A percentile compares a stretch with the other conserved stretches of the same genome.
Evolutionary conservation across 176 grass and related monocot genomes (phyloP).

Genomic region (Raddia distichophylla): DNA sequence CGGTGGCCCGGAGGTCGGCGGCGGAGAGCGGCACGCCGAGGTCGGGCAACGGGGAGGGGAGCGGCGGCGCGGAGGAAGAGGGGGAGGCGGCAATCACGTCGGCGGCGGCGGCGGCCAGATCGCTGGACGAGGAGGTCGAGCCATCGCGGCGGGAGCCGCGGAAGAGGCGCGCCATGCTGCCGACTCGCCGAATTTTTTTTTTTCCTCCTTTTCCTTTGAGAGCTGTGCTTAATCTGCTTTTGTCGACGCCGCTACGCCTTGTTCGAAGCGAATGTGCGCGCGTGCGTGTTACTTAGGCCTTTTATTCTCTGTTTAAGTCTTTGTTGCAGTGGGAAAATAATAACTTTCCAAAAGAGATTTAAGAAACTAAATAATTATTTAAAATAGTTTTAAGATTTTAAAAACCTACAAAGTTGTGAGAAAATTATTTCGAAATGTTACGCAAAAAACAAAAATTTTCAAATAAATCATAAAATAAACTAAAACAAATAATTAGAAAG

Average conservation of each 20-base stretch:
- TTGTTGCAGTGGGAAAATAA: too few relatives aligned
- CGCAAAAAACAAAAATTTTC: too few relatives aligned
- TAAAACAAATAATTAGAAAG: too few relatives aligned
- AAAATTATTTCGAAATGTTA: too few relatives aligned
- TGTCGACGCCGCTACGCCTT: background rate
- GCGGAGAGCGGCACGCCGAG: constrained; percentile 62
- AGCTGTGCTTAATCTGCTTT: background rate
- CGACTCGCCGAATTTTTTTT: background rate
- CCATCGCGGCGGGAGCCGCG: constrained; percentile 23
- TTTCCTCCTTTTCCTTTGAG: background rate
- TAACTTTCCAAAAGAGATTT: too few relatives aligned
- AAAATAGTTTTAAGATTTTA: too few relatives aligned
- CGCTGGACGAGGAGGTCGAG: constrained; percentile 1
- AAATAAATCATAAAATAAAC: too few relatives aligned
- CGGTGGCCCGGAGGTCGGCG: constrained; percentile 65
- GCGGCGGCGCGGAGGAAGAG: constrained; percentile 24
- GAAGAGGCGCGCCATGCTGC: constrained; percentile 49
- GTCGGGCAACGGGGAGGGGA: constrained; percentile 58
- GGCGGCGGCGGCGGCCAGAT: constrained; percentile 4
- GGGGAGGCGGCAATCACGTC: background rate
- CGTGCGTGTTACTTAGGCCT: background rate
- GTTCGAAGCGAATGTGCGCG: background rate
- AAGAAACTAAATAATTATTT: too few relatives aligned
- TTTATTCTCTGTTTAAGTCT: too few relatives aligned
- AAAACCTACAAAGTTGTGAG: too few relatives aligned